Base-by-base conservation (phyloP, 805 yeast species). In the Starmera amethionina region DNA sequence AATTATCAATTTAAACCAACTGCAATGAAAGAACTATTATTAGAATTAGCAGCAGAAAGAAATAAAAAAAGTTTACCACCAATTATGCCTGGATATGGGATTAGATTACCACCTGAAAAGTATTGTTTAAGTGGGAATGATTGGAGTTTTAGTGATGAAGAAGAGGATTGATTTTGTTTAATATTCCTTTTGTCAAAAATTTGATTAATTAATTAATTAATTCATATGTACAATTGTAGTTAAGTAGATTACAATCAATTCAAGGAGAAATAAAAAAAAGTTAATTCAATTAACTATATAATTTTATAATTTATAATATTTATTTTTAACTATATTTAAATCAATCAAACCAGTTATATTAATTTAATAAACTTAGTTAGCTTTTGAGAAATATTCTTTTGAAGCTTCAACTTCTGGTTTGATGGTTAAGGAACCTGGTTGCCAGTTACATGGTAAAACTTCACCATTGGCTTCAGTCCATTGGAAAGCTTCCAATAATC, bases 381-480 rank as follows among this genome's bases (percentile, higher is more conserved):
- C 79, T 62, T 76, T 71, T 52, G 66, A 62, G 68, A 86, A 85
- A 80, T 82, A 86, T 62, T 76, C 81, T 77, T 81, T 81, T 59
- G 93, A 81, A 55, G 73, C 80, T 38, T 66, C 75, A 53, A 84
- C 86, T 55, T 75, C 82, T 62, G 89, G 87, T 67, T 81, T 82
- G 72, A 88, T 87, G 67, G 95, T 84, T 63, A 85, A 95, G 47
- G 85, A 65, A 72, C 98, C 98, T 67, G 85, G 82, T 43, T 81
- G 77, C 98, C 98, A 90, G 94, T 90, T 93, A 65, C 97, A 97
- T 60, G 98, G 98, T 75, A 97, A 89, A 54, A 90, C 98, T 74
- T 94, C 96, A 73, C 98, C 98, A 80, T 93, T 75, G 75, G 86
- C 84, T 69, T 89, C 97, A 59, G 96, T 85, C 89, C 95, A 93